Base-by-base conservation (phyloP, 2,329 filamentous ascomycete genomes). In the Nakataea oryzae region DNA sequence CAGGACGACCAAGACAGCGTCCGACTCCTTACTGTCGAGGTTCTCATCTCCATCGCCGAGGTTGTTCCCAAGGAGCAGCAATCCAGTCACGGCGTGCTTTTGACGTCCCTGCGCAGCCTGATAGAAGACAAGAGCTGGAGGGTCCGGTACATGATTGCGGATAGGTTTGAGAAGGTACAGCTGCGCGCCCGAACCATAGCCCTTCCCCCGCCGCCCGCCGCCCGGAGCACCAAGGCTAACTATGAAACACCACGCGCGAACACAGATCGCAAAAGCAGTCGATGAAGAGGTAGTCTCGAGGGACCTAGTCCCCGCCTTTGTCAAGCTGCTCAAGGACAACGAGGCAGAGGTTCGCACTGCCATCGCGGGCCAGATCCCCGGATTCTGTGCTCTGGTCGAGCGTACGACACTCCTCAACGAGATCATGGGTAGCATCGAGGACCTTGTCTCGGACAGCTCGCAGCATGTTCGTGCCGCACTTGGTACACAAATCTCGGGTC, bases 101-200 rank as follows among this genome's bases (percentile, higher is more conserved):
- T 99, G 70, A 93, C 91, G 60, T 92, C 93, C 57, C 79, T 99
- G 71, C 88, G 95, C 70, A 96, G 86, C 77, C 78, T 99, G 72
- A 97, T 99, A 77, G 95, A 97, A 71, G 95, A 99, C 75, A 99
- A 97, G 85, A 97, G 95, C 79, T 99, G 95, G 95, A 87, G 95
- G 72, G 95, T 99, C 64, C 86, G 95, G 74, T 99, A 97, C 77
- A 99, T 99, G 95, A 95, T 99, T 69, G 95, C 95, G 59, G 95
- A 99, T 76, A 86, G 92, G 73, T 99, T 97, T 72, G 95, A 99
- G 77, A 97, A 97, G 89, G 91, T 91, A 72, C 59, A 72, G 61
- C 54, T 3, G 56, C 27, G 21, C 27, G 28, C 26, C 26, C 54
- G 54, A 56, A 56, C 58, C 61, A 61, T 8, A n/a, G n/a, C n/a